Base-by-base conservation (phyloP, 2,329 filamentous ascomycete species). In the Rhynchosporium secalis region DNA sequence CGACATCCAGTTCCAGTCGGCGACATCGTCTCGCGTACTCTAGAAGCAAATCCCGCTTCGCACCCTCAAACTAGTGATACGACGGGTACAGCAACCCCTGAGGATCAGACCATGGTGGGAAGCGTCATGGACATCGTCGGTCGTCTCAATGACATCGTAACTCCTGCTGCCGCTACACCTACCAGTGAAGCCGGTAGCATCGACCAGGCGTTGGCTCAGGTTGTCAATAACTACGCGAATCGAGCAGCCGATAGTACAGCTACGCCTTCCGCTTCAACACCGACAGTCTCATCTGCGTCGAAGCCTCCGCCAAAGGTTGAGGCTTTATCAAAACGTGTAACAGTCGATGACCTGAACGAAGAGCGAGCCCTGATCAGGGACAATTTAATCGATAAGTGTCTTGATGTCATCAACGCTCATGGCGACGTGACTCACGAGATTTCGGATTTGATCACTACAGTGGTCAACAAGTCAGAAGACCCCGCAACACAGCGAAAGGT, bases 381-480 rank as follows among this genome's bases (percentile, higher is more conserved):
- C 26, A 88, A 91, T 61, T 77, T 98, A 60, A 93, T 98, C 63
- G 93, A 97, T 70, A 89, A 92, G 62, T 96, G 91, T 67, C 80
- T 99, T 28, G 93, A 97, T 71, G 87, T 98, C 40, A 87, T 99
- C 58, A 90, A 94, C 73, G 88, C 89, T 43, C 93, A 98, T 69
- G 88, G 93, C 13, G 87, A 91, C 68, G 87, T 94, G 10, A 96
- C 95, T 0, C 95, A 97, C 70, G 94, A 98, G 72, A 81, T 99
- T 52, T 86, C 92, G 0, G 93, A 97, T 70, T 81, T 99, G 26
- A 93, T 99, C 60, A 84, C 84, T 43, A 87, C 88, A 3, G 88
- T 92, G 29, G 84, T 89, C 75, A 72, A 84, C 72, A 75, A 57
- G 83, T 88, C 78, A 68, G 83, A 73, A 72, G 86, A 83, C 73